Conservation (phyloP, 2,329 filamentous ascomycete species). For the Endocalyx cinctus region DNA sequence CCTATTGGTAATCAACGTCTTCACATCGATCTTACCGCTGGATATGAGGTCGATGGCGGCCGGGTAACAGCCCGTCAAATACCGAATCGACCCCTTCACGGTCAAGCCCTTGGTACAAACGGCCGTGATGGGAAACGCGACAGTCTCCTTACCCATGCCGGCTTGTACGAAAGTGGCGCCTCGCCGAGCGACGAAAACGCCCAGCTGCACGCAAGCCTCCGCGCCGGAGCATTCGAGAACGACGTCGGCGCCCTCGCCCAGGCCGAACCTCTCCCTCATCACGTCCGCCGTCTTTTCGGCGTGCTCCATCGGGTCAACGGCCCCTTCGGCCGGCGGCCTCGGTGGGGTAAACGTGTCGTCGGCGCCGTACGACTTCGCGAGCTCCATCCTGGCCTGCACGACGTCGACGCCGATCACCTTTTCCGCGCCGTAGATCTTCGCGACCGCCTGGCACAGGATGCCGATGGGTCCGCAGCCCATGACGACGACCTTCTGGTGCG, state of each 20-base stretch:
- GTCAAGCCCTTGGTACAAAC: conserved; percentile 36
- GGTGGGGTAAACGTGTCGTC: conserved; percentile 66
- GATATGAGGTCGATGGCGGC: conserved; percentile 37
- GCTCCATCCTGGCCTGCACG: conserved; percentile 70
- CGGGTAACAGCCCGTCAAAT: conserved; percentile 37
- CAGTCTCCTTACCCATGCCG: conserved; percentile 54
- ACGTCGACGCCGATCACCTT: conserved; percentile 89
- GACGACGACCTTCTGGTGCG: conserved; percentile 74
- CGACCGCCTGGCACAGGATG: conserved; percentile 80
- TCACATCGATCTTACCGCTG: conserved; percentile 30
- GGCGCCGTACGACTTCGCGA: conserved; percentile 68
- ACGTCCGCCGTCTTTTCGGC: conserved; percentile 31
- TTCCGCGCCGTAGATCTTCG: conserved; percentile 76
- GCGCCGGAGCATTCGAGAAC: conserved; percentile 46
- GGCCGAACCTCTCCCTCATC: conserved; percentile 31
- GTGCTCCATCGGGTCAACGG: conserved; percentile 29
- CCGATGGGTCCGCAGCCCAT: conserved; percentile 88
- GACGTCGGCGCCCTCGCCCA: conserved; percentile 41
- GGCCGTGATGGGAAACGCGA: conserved; percentile 38
- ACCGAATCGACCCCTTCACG: conserved; percentile 40
- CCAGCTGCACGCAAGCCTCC: conserved; percentile 48
- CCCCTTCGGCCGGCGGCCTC: conserved; percentile 54
- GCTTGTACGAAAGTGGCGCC: conserved; percentile 53
- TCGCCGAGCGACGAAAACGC: conserved; percentile 44
- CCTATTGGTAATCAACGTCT: conserved; percentile 17